Evolutionary conservation across 306 rosid genomes (phyloP), one percentile per base, ranked within the genome.

Genomic region (Styphnolobium japonicum): DNA sequence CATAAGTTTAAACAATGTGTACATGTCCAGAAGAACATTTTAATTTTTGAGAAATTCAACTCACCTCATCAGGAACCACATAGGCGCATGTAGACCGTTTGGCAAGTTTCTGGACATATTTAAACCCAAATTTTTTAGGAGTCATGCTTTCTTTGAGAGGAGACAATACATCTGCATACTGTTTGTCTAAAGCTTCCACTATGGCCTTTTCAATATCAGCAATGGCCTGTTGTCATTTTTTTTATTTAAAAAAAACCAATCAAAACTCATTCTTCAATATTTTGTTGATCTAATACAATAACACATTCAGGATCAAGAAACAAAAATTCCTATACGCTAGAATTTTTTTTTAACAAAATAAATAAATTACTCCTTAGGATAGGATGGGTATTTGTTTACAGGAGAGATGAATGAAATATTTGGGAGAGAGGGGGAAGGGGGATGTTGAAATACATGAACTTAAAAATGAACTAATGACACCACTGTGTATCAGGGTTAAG

Each of bases 111-210:
- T 96, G 99, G 78, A 96, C 96, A 87, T 96, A 93, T 85, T 93
- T 93, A 56, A 96, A 89, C 76, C 99, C 99, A 66, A 96, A 96
- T 51, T 93, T 96, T 88, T 90, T 96, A n/a, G 99, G 97, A 48
- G 85, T 65, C 84, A 93, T 75, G 85, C 87, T 90, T 64, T 96
- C 99, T 88, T 93, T 96, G 51, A 96, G 84, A 39, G 99, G 97
- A 39, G 97, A 67, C 79, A 96, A 83, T 33, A 96, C 94, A 85
- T 93, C 99, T 10, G 97, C 97, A 83, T 96, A 96, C 66, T 93
- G 99, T 85, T 89, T 93, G 79, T 96, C 98, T 85, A 96, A 86
- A 77, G 98, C 91, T 78, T 93, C 99, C 85, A 93, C 87, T 48
- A 88, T 82, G 9, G 97, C 94, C 81, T 93, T 96, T 77, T 96